A percentile compares a stretch with the other conserved stretches of the same genome.
Conservation (phyloP, 1,284 basidiomycete genomes). For the Puccinia coronata region DNA sequence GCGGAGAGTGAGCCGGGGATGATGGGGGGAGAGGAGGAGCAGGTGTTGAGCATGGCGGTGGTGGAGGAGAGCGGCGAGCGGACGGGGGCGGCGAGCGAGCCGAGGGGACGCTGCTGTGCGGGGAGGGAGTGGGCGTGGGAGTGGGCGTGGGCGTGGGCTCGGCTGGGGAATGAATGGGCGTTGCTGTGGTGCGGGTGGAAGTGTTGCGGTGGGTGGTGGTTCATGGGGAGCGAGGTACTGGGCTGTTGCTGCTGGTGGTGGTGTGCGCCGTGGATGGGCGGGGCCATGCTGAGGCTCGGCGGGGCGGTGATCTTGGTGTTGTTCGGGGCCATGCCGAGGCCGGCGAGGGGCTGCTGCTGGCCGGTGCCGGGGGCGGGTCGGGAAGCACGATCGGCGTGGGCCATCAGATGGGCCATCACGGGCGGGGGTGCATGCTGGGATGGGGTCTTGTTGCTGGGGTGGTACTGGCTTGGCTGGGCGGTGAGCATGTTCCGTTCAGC, state of each 20-base stretch:
- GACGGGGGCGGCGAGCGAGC: slow-evolving; percentile 20
- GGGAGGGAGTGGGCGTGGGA: no score
- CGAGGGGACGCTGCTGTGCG: slow-evolving; percentile 18
- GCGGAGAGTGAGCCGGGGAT: neutral
- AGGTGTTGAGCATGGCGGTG: slow-evolving; percentile 6
- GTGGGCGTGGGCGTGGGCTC: neutral
- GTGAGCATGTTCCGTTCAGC: no score
- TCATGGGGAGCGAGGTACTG: neutral
- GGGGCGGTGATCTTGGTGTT: no score
- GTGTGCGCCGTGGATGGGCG: neutral
- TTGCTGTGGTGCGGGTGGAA: neutral
- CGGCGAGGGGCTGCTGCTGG: no score
- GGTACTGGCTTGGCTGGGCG: no score
- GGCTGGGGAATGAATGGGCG: neutral
- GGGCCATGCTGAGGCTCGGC: no score
- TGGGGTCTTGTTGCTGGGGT: no score
- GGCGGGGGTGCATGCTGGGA: no score
- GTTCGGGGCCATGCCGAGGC: no score
- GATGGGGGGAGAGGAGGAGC: slow-evolving; percentile 13
- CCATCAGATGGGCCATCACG: no score
- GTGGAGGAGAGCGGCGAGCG: slow-evolving; percentile 11
- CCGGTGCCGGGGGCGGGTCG: no score
- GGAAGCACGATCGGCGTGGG: no score
- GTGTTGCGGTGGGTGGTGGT: neutral
- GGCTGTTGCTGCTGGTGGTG: slow-evolving; percentile 21